Evolutionary conservation across 371 early-diverging fungal genomes (phyloP), one percentile per base, ranked within the genome.

Genomic region (Mucor indicus): DNA sequence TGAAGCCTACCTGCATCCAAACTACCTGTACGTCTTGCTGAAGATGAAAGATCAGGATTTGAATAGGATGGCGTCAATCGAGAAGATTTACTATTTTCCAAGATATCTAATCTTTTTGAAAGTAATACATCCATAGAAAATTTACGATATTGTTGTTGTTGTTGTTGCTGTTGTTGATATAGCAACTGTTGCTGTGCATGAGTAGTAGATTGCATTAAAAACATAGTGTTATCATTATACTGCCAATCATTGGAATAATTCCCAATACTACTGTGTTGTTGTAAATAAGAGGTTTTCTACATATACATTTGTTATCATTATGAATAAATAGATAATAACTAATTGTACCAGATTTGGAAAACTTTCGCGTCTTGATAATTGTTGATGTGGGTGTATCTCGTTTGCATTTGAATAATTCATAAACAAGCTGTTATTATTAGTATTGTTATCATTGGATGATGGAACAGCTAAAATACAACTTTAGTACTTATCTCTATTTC

Each of bases 41-140:
- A n/a, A n/a, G n/a, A n/a, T n/a, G n/a, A n/a, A 4, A 50, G 51
- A 46, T 69, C 71, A 31, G 71, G 67, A 38, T 66, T 67, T 20
- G 71, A 71, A 39, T 71, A 67, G 15, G 71, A 71, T 29, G 70
- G 67, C 25, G 70, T 54, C 19, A 69, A 39, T 30, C 69, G 52
- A 12, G 44, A 50, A 19, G 29, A 22, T 38, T 37, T 40, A 22
- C n/a, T n/a, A n/a, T 51, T 47, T 15, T 48, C 39, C 17, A 53
- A 21, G 11, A 61, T 37, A 38, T 69, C 65, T 19, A 64, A 30
- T 15, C 65, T 48, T 40, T 62, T 64, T 20, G 53, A 47, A n/a
- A 61, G 48, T 8, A 57, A 44, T 12, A 48, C 33, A 49, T 67
- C 67, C 29, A 60, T 42, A 17, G 64, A 63, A 31, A 60, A 55